Evolutionary conservation across 2,329 filamentous ascomycete genomes (phyloP), one percentile per base, ranked within the genome.

Genomic region (Sporothrix luriei): DNA sequence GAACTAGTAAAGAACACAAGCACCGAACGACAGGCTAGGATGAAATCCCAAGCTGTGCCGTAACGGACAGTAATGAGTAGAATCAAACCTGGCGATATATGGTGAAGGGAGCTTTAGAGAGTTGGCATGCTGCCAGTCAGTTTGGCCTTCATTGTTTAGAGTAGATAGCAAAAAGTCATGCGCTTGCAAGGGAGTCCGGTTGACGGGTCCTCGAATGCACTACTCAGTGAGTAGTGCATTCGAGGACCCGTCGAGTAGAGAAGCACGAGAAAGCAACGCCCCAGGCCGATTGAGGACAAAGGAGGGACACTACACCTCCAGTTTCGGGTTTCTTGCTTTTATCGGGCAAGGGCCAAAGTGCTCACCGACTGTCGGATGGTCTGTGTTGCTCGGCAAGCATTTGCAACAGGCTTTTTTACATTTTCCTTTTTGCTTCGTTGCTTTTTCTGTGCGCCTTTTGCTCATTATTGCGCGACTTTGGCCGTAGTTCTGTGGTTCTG

Each of bases 311-410:
- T 62, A 46, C 11, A 16, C n/a, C 13, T 54, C 51, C n/a, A 46
- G 24, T 62, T 46, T 38, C 43, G 57, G 57, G 57, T 43, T 62
- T 62, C 38, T 46, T 46, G n/a, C 57, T 62, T 21, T 21, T 33
- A 4, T 21, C 14, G 21, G 61, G 61, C 2, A 64, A 64, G 43
- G 61, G 61, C 21, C 13, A 10, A n/a, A n/a, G n/a, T n/a, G n/a
- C n/a, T n/a, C n/a, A n/a, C n/a, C n/a, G n/a, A n/a, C n/a, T n/a
- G n/a, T n/a, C n/a, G n/a, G n/a, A n/a, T n/a, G n/a, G n/a, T 59
- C 29, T 21, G 40, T 64, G 24, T 64, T 49, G 61, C 61, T 48
- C 61, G 24, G 61, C 61, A 64, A 33, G 43, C 24, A 2, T n/a
- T 24, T 16, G 16, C 13, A 43, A 33, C 6, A 19, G 26, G 16